Evolutionary conservation across 352 stramenopile genomes (phyloP), one percentile per base, ranked within the genome.

Genomic region (Pythium plurisporium): DNA sequence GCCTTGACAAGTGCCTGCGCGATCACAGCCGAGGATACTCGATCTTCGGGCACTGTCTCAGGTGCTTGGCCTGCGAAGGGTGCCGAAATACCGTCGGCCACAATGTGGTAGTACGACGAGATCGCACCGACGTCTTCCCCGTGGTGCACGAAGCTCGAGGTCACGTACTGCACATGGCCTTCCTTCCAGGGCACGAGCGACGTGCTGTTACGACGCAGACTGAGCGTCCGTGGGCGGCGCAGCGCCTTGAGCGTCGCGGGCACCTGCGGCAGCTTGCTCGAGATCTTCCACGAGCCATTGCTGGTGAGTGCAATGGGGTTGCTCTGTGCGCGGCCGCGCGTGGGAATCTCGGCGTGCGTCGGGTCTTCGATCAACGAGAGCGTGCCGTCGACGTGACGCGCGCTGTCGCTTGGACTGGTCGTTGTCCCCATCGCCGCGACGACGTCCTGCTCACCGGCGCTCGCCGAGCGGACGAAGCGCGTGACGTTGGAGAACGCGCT

Each of bases 31-130:
- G 83, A 93, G 5, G 74, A 86, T 7, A 82, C 76, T 10, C 43
- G 46, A 36, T 63, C 25, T 31, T 37, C 40, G 4, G 61, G 54
- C 11, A 60, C 29, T 1, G 41, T 37, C 53, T 58, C 60, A 4
- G 69, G 76, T 0, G 40, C 55, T 62, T 36, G 58, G 4, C 73
- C 67, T 2, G 69, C 73, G 34, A 89, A 87, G 4, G 78, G 76
- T 5, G 78, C 78, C 48, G 76, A 89, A 26, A 90, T 78, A 12
- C 83, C 83, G 59, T 91, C 83, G 14, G 83, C 77, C 4, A 93
- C 77, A 61, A 93, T 79, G 65, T 93, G 83, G 56, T 83, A 91
- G 64, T 83, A 89, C 22, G 34, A 67, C 9, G 70, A 72, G 5
- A 62, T 56, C 3, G 66, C 73, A n/a, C 78, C 73, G 4, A 76